Percentiles rank a stretch among this genome's conserved stretches.
phyloP scores from a whole-genome alignment of 2,329 filamentous ascomycete species.

The Sclerotinia minor region DNA sequence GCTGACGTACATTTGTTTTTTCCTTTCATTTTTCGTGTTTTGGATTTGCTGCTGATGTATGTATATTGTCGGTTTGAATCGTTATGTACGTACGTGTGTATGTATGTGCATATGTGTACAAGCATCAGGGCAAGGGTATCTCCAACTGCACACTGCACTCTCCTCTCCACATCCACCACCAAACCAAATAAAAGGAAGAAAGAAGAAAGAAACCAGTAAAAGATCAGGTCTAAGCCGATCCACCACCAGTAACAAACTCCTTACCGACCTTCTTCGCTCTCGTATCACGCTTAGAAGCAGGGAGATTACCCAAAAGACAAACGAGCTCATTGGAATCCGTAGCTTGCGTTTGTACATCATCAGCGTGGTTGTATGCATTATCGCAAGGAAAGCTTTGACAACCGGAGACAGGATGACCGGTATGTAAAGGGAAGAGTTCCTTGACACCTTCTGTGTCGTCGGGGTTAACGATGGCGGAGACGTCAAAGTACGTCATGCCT shows the following conservation, averaged over 20 bases:
- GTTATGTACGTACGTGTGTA: not conserved
- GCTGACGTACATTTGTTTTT: constrained; percentile 12
- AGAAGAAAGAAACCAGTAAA: not conserved
- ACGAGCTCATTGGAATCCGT: constrained; percentile 52
- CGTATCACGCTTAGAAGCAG: constrained; percentile 17
- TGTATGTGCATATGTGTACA: not conserved
- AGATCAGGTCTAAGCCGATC: constrained; percentile 2
- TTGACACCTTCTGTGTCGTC: constrained; percentile 54
- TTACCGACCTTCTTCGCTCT: constrained; percentile 3
- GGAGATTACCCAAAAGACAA: constrained; percentile 42
- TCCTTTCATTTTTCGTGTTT: not conserved
- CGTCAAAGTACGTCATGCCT: constrained; percentile 56
- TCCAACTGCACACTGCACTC: not conserved
- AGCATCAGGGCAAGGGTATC: too few species aligned
- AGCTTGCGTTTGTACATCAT: constrained; percentile 58
- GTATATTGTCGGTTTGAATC: too few species aligned
- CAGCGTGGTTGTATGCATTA: constrained; percentile 54
- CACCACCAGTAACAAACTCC: constrained; percentile 1
- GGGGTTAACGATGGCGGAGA: constrained; percentile 58
- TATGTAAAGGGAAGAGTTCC: constrained; percentile 51
- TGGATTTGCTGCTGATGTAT: not conserved
- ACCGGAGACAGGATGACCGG: constrained; percentile 48
- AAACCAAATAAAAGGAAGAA: too few species aligned
- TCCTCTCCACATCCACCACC: too few species aligned
- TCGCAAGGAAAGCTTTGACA: constrained; percentile 54